Conservation (phyloP, 2,329 filamentous ascomycete species). For the Dothidotthia symphoricarpi region DNA sequence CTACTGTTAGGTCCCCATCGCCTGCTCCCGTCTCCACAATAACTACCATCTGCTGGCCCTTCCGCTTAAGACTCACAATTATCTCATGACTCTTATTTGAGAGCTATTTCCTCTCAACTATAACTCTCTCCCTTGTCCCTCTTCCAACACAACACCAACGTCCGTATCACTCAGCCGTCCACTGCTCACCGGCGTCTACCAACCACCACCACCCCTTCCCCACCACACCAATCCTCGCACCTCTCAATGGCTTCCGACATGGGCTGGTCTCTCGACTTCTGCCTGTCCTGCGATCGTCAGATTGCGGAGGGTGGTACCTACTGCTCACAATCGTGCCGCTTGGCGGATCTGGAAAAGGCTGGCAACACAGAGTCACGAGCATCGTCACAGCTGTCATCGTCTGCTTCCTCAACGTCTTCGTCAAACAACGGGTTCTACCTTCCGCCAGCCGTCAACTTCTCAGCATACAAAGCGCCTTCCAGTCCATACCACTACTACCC, state of each 20-base stretch:
- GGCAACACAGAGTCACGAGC: conserved; percentile 38
- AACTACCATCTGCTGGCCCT: conserved; percentile 8
- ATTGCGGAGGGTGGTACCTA: conserved; percentile 73
- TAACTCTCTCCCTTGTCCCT: conserved; percentile 2
- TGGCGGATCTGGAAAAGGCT: conserved; percentile 81
- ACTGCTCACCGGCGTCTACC: conserved; percentile 2
- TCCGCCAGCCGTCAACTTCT: conserved; percentile 73
- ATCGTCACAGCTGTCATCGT: conserved; percentile 51
- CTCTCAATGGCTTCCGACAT: conserved; percentile 44
- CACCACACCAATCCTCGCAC: not conserved
- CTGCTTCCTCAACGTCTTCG: conserved; percentile 53
- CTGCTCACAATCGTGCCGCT: conserved; percentile 87
- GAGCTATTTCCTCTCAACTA: conserved; percentile 6
- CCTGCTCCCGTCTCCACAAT: conserved; percentile 31
- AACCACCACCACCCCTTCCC: conserved; percentile 2
- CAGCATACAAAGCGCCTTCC: conserved; percentile 59
- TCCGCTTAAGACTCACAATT: conserved; percentile 19
- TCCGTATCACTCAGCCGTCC: conserved; percentile 4
- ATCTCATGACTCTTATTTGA: conserved; percentile 22
- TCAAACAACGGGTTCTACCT: conserved; percentile 62
- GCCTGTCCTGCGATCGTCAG: conserved; percentile 89
- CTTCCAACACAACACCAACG: conserved; percentile 1
- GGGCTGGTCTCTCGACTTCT: conserved; percentile 86
- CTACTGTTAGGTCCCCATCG: conserved; percentile 30
- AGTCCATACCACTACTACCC: conserved; percentile 43